Evolutionary conservation across 2,329 filamentous ascomycete species (phyloP), one percentile per base, ranked within the genome.

Genomic region (Pyricularia sp.): DNA sequence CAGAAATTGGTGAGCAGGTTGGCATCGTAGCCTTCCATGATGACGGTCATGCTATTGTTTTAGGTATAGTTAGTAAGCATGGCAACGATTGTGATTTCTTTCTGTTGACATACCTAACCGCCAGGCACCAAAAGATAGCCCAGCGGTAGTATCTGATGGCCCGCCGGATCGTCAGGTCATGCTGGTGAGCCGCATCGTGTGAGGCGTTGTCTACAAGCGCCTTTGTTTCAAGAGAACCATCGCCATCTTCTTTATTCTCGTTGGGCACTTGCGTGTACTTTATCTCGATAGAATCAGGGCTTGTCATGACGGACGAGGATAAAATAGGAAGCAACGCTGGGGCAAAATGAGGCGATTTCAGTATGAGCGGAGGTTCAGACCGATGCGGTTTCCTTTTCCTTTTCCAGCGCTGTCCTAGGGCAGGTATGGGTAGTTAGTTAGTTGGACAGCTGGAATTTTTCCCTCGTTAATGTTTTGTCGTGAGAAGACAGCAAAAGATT

Each of bases 21-120:
- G 11, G 72, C 73, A 3, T 73, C 69, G 65, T 73, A 75, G 12
- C 72, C 72, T 50, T 73, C 72, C 23, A 72, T 69, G 3, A 73
- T 65, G 17, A 73, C 71, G 2, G 71, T 77, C 67, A 75, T 74
- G 42, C 42, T 50, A n/a, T 50, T 6, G 33, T 10, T 11, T 2
- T 50, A 20, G 14, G 4, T 50, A 50, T 6, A 7, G 20, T 50
- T 4, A n/a, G 42, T 50, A 5, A 50, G 42, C 36, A 42, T 42
- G 12, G 17, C 17, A 17, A 6, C 12, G 36, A 7, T 20, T 33
- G 2, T 10, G 2, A 33, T 50, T n/a, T 3, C 14, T 30, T 30
- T 30, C 28, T 30, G 3, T 30, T 30, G 7, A 50, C 42, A 3
- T 7, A 50, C 17, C 42, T 50, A 17, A 50, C 42, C 6, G 42